These are phyloP conservation scores for Tulasnella calospora DNA, from an alignment of 768 basidiomycete species.

Conservation along the genomic window DNA sequence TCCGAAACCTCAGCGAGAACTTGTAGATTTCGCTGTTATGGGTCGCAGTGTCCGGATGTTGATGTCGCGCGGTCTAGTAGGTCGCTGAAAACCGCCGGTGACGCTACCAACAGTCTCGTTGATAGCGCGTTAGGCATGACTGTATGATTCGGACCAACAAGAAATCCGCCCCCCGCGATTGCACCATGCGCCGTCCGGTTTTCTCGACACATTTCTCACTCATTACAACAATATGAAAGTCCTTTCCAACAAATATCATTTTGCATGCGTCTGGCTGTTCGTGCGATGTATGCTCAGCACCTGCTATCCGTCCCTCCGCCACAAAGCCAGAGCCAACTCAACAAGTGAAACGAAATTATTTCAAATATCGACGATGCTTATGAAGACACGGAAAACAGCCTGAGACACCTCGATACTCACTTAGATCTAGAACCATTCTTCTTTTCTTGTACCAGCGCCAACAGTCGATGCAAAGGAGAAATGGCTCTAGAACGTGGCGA, in stretches of 20 bases:
- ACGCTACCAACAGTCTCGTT: too few species aligned
- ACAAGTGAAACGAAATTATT: constrained; percentile 5
- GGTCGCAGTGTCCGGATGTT: background rate
- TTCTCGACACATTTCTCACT: background rate
- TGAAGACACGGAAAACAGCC: too few species aligned
- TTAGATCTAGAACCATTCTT: too few species aligned
- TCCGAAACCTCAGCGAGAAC: background rate
- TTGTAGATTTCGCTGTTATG: background rate
- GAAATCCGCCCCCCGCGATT: too few species aligned
- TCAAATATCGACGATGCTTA: too few species aligned
- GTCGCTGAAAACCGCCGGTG: background rate
- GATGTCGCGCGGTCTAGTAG: background rate
- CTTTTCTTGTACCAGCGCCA: too few species aligned
- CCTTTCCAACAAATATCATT: background rate
- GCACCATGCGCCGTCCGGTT: too few species aligned
- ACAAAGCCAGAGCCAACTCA: background rate
- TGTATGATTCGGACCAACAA: too few species aligned
- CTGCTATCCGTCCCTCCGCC: background rate
- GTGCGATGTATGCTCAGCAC: background rate
- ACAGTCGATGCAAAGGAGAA: too few species aligned
- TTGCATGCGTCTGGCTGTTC: background rate
- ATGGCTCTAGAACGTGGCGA: background rate
- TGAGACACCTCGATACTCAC: too few species aligned
- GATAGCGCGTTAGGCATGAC: too few species aligned
- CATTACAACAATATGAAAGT: background rate